Evolutionary conservation across 1,139 yeast species (phyloP), one percentile per base, ranked within the genome.

Genomic region (Magnusiomyces starmeri): DNA sequence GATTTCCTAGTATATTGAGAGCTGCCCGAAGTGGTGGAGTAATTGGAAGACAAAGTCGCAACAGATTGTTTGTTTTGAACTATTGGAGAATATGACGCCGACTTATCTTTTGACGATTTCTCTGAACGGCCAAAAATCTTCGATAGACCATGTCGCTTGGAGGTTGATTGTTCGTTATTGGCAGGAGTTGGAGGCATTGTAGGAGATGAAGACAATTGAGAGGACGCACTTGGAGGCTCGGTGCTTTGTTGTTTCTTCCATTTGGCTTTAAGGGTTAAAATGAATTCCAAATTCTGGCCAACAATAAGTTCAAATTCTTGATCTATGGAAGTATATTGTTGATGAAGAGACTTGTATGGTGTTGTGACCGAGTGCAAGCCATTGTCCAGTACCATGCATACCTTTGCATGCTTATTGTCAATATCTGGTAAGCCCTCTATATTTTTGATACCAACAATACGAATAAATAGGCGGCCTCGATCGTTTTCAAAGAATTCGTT

Each of bases 251-350:
- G 45, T 46, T 51, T 51, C 84, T 53, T 75, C 78, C 54, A 81
- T 69, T 58, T 76, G 71, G 62, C 76, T 65, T 86, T 87, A 70
- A 89, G 68, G 0, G 97, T 89, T 50, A 92, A 68, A 49, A 83
- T 79, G 54, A 90, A 76, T 57, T 85, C 85, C 50, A 85, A 72
- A 22, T 77, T 75, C 12, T 79, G 79, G 44, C 79, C 79, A 18
- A 85, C 92, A 2, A 86, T 75, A 39, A 88, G 71, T 65, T 90
- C 97, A 65, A 89, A 89, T 64, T 92, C 97, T 62, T 87, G 90
- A 51, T 82, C 82, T 50, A 90, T 72, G 9, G 68, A 55, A 22
- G 81, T 73, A 24, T 70, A 66, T 46, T 66, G 66, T 6, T 70
- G 64, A 9, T 70, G 66, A 54, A 86, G 63, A 4, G 72, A 67